Evolutionary conservation across 2,329 filamentous ascomycete genomes (phyloP), one percentile per base, ranked within the genome.

Genomic region (Colletotrichum horii): DNA sequence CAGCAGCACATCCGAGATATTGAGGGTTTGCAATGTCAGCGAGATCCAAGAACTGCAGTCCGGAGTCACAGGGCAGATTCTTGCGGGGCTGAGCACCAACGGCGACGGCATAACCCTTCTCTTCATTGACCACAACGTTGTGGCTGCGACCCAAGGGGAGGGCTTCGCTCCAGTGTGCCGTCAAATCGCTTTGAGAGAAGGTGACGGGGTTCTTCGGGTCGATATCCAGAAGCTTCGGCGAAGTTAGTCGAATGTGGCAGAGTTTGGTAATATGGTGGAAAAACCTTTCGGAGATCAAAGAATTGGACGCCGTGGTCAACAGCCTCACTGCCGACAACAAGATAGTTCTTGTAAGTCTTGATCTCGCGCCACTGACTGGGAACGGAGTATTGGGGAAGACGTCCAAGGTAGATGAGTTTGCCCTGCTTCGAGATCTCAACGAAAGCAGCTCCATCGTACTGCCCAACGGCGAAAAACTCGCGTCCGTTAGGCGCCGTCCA

Each of bases 11-110:
- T 9, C 91, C 91, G 6, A 89, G 85, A 24, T 84, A 87, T n/a
- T 83, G 86, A 0, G 90, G 90, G 32, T 90, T 89, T 2, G 86
- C 80, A 2, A 89, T 89, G 69, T 92, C 86, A 0, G 85, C 85
- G 12, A 92, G 85, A 79, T 92, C 88, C 72, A 92, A 88, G 81
- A 91, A 91, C 80, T 90, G 89, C 26, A 92, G 84, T 2, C 90
- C 90, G 7, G 86, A 85, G 4, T 81, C 82, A 81, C 90, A 91
- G 16, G 83, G 82, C 80, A 82, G 79, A 8, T 75, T 78, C 2
- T 22, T 43, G 24, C 86, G 85, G 2, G 87, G 87, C 66, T 81
- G 79, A 3, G 85, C 85, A 3, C 86, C 85, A 6, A 86, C 85
- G 14, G 88, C 88, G 9, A 88, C 86, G 38, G 83, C 87, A 52